phyloP scores from a whole-genome alignment of 305 asterid species.

The Nicotiana rustica region DNA sequence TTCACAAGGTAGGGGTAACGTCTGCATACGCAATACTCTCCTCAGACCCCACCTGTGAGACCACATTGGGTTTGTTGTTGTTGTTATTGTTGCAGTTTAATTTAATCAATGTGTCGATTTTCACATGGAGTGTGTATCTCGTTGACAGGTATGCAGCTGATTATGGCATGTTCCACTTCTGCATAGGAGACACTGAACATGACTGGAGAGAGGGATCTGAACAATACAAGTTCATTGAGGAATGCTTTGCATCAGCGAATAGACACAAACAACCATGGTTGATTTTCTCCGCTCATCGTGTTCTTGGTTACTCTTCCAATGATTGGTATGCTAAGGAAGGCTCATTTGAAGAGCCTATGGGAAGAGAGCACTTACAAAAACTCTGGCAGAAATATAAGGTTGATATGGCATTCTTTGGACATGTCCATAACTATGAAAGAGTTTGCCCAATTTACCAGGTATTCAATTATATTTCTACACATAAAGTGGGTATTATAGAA shows the following conservation, averaged over 20 bases:
- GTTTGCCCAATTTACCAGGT: slow-evolving; percentile 66
- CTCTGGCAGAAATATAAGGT: slow-evolving; percentile 61
- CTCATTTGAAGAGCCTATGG: slow-evolving; percentile 59
- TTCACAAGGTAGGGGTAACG: no score
- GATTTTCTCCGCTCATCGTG: slow-evolving; percentile 55
- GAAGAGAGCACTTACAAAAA: slow-evolving; percentile 54
- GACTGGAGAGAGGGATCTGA: slow-evolving; percentile 61
- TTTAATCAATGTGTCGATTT: background rate
- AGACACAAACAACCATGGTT: slow-evolving; percentile 59
- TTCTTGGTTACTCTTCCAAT: slow-evolving; percentile 56
- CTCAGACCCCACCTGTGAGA: no score
- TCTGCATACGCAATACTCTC: no score
- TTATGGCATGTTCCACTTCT: slow-evolving; percentile 59
- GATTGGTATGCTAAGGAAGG: slow-evolving; percentile 50
- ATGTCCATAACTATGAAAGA: slow-evolving; percentile 63
- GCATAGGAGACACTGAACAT: slow-evolving; percentile 55
- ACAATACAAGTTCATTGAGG: slow-evolving; percentile 53
- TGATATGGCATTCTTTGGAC: slow-evolving; percentile 65
- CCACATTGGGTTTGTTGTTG: no score
- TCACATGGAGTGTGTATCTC: background rate
- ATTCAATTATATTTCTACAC: background rate
- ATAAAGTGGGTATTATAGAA: background rate
- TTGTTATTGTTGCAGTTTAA: background rate
- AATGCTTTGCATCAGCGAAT: slow-evolving; percentile 54
- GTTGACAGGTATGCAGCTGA: slow-evolving; percentile 53